Evolutionary conservation across 768 basidiomycete species (phyloP).

Genomic region (Pleurotus tuber-regium): DNA sequence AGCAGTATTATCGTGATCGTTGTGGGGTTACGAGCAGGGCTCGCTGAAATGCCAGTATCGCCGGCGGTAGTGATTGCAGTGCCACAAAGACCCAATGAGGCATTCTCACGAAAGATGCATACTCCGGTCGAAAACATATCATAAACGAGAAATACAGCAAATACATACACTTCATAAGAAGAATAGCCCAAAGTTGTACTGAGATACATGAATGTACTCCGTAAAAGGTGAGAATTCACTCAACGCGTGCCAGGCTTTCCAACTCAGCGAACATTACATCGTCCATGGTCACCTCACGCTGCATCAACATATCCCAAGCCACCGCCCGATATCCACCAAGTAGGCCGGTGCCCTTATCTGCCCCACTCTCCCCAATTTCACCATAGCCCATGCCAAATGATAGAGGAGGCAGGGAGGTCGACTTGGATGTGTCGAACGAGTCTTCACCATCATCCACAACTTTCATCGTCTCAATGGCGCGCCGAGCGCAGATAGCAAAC

Average conservation of each 20-base stretch:
- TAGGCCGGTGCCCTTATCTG: slow-evolving; percentile 74
- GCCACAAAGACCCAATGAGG: background rate
- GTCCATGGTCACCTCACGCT: slow-evolving; percentile 60
- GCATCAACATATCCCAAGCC: slow-evolving; percentile 70
- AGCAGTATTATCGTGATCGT: background rate
- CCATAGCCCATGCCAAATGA: slow-evolving; percentile 87
- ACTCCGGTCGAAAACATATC: slow-evolving; percentile 1
- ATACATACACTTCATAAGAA: slow-evolving; percentile 13
- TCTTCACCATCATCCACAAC: slow-evolving; percentile 76
- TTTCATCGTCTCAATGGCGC: slow-evolving; percentile 77
- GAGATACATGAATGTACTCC: too few species aligned
- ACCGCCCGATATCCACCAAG: slow-evolving; percentile 71
- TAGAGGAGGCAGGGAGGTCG: slow-evolving; percentile 55
- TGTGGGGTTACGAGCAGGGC: too few species aligned
- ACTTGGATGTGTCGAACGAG: slow-evolving; percentile 65
- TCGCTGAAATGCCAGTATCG: too few species aligned
- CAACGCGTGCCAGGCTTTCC: slow-evolving; percentile 75
- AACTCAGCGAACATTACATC: slow-evolving; percentile 73
- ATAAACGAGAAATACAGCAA: slow-evolving; percentile 19
- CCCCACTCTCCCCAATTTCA: slow-evolving; percentile 61
- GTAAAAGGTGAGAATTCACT: too few species aligned
- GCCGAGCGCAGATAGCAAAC: slow-evolving; percentile 55
- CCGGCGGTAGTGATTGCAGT: slow-evolving; percentile 1
- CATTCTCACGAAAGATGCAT: too few species aligned
- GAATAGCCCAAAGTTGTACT: background rate